Base-by-base conservation (phyloP, 1,284 basidiomycete genomes). In the Naganishia cerealis region DNA sequence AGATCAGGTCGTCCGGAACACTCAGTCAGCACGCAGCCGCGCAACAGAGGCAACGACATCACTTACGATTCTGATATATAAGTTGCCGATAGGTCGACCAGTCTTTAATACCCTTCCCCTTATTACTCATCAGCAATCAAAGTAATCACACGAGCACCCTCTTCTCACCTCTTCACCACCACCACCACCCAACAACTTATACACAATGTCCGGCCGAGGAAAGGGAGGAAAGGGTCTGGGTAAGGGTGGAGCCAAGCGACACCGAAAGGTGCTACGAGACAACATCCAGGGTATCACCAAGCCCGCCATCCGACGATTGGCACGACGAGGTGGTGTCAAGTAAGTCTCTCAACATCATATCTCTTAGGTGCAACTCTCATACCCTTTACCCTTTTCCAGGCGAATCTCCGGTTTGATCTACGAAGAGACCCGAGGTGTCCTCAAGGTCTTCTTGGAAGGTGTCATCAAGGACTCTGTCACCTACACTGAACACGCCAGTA, bases 281-380 rank as follows among this genome's bases (percentile, higher is more conserved):
- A 91, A 90, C 85, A 91, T 90, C 79, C 88, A 90, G 82, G 82
- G 83, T 84, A 90, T 92, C 79, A 92, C 90, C 76, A 93, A 92
- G 85, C 90, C 90, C 74, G 91, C 91, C 74, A 93, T 94, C 81
- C 90, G 92, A 76, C 90, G 92, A 85, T 89, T 95, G 72, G 92
- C 92, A 55, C 91, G 92, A 81, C 90, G 92, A 86, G 93, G 92
- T 79, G 91, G 91, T 88, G 91, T 93, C 78, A 93, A 94, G 61
- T 63, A 40, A 63, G 61, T 43, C 7, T 42, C 39, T 24, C 21
- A 24, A 21, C 33, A 4, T 40, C 8, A n/a, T 2, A 3, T 53
- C 1, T 8, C 36, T 21, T 24, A 7, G 8, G 36, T 39, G 12
- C 50, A 16, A 42, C 40, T 50, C 50, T 63, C 21, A 53, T 29